These are phyloP conservation scores for Trichoderma erinaceum DNA, from an alignment of 495 filamentous ascomycete species.

Conservation along the genomic window DNA sequence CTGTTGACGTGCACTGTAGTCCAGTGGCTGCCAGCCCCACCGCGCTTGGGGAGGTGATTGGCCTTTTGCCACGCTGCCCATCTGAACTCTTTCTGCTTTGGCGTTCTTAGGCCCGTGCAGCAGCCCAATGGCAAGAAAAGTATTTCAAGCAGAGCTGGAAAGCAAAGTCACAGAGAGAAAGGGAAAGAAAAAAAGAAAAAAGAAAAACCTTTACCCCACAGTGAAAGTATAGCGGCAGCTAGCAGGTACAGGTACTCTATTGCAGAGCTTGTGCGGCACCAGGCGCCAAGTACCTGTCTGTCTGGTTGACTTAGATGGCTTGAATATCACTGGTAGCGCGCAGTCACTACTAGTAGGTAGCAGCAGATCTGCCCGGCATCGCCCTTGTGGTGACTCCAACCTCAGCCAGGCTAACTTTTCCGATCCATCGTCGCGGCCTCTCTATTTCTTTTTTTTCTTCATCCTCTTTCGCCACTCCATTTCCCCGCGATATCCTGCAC, in stretches of 20 bases:
- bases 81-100: background rate
- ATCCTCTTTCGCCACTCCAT: background rate
- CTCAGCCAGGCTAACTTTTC: background rate
- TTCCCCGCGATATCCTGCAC: background rate
- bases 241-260: too few relatives aligned
- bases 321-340: too few relatives aligned
- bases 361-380: conserved; percentile 6
- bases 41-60: background rate
- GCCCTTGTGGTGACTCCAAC: background rate
- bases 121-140: background rate
- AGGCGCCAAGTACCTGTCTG: background rate
- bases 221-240: background rate
- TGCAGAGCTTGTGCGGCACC: background rate
- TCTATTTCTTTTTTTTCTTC: background rate
- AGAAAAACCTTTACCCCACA: background rate
- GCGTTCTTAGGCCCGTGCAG: background rate
- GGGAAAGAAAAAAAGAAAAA: background rate
- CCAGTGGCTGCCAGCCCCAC: background rate
- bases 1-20: background rate
- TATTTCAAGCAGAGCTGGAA: background rate
- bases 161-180: background rate
- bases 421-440: background rate
- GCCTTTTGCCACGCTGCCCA: background rate
- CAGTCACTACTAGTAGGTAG: background rate
- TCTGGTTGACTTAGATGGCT: background rate